Evolutionary conservation across 441 rosid genomes (phyloP).

Genomic region (Gossypium trilobum): DNA sequence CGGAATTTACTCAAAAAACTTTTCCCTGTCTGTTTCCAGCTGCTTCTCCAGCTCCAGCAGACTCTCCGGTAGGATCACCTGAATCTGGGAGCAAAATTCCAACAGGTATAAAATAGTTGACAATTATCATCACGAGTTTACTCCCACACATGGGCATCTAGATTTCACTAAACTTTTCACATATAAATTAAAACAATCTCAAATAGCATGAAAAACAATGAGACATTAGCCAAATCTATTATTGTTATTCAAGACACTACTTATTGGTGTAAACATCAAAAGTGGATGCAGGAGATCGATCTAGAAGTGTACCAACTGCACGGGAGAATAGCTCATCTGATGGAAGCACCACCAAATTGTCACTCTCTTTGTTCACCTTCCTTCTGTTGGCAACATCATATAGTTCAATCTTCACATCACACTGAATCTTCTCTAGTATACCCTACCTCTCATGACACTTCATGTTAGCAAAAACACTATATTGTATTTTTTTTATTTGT

Average conservation of each 20-base stretch:
- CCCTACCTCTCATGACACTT: background rate
- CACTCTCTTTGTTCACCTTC: constrained; percentile 41
- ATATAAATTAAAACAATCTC: background rate
- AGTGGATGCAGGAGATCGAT: constrained; percentile 43
- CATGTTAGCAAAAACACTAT: constrained; percentile 11
- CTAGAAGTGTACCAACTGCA: constrained; percentile 57
- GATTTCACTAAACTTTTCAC: background rate
- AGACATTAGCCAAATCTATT: background rate
- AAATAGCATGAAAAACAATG: background rate
- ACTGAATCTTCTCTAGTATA: constrained; percentile 21
- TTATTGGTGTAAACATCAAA: background rate
- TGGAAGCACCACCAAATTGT: constrained; percentile 48
- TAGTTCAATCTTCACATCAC: constrained; percentile 28
- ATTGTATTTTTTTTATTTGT: constrained; percentile 22
- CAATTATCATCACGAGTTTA: background rate
- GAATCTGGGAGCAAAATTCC: constrained; percentile 37
- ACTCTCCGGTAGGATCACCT: constrained; percentile 58
- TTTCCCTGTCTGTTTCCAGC: constrained; percentile 29
- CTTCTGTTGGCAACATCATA: constrained; percentile 47
- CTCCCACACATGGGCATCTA: background rate
- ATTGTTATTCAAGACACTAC: background rate
- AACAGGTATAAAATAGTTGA: constrained; percentile 31
- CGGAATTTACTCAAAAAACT: background rate
- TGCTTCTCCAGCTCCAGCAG: constrained; percentile 56
- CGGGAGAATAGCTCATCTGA: constrained; percentile 43